phyloP scores from a whole-genome alignment of 108 stramenopile genomes.

The Pseudonitzschia pungens region DNA sequence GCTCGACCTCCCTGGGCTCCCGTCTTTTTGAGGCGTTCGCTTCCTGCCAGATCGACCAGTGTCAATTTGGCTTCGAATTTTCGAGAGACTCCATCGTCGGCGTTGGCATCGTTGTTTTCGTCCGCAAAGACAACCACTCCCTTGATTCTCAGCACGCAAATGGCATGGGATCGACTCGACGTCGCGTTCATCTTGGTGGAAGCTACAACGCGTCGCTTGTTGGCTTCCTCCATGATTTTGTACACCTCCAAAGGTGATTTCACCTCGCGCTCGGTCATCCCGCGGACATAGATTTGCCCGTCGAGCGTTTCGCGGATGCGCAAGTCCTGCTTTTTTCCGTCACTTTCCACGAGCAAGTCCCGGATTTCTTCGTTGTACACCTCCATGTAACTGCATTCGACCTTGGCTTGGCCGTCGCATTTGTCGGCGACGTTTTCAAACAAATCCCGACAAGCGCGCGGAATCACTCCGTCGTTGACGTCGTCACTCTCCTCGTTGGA shows the following conservation, averaged over 20 bases:
- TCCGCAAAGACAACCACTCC: slow-evolving; percentile 21
- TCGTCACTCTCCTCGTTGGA: slow-evolving; percentile 34
- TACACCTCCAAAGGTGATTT: slow-evolving; percentile 50
- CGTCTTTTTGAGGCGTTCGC: slow-evolving; percentile 94
- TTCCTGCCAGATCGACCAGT: slow-evolving; percentile 97
- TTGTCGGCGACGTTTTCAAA: slow-evolving; percentile 67
- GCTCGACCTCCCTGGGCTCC: slow-evolving; percentile 93
- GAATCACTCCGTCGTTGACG: slow-evolving; percentile 87
- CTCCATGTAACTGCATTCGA: slow-evolving; percentile 94
- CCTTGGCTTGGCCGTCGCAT: slow-evolving; percentile 85
- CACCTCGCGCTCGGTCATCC: slow-evolving; percentile 54
- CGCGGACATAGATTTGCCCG: slow-evolving; percentile 70
- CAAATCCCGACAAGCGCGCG: slow-evolving; percentile 91
- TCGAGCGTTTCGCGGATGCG: slow-evolving; percentile 43
- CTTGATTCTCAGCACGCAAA: slow-evolving; percentile 85
- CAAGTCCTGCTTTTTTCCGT: slow-evolving; percentile 29
- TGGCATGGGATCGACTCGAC: slow-evolving; percentile 88
- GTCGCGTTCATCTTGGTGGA: slow-evolving; percentile 90
- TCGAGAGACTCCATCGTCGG: not conserved
- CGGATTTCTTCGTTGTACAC: slow-evolving; percentile 99
- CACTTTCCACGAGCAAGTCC: slow-evolving; percentile 50
- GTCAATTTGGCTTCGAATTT: slow-evolving; percentile 91
- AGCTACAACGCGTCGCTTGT: slow-evolving; percentile 61
- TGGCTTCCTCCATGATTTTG: slow-evolving; percentile 61
- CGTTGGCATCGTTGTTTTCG: slow-evolving; percentile 25